These are phyloP conservation scores for Boletus rubroflammeus DNA, from an alignment of 768 basidiomycete species.

Conservation along the genomic window DNA sequence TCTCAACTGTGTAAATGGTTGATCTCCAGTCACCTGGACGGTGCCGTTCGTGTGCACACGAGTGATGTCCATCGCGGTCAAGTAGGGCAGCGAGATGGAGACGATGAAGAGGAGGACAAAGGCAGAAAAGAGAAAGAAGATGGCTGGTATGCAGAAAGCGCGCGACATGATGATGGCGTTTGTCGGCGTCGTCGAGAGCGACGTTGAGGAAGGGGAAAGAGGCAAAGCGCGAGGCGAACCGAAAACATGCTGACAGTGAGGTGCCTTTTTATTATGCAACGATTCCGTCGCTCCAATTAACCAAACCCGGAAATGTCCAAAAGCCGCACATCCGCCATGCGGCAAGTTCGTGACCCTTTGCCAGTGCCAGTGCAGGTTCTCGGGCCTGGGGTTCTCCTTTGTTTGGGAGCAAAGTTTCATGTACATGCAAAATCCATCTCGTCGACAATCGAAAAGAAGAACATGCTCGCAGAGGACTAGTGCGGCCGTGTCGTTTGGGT, in stretches of 20 bases:
- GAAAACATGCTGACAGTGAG: background rate
- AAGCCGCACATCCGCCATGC: background rate
- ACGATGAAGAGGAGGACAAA: conserved; percentile 65
- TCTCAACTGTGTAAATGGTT: conserved; percentile 43
- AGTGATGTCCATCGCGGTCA: conserved; percentile 63
- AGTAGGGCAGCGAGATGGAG: conserved; percentile 67
- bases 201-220: conserved; percentile 7
- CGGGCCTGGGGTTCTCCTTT: background rate
- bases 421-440: too few species aligned
- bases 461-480: too few species aligned
- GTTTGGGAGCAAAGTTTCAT: too few species aligned
- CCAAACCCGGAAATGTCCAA: conserved; percentile 2
- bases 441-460: background rate
- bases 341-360: background rate
- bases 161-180: conserved; percentile 36
- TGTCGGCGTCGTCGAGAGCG: background rate
- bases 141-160: conserved; percentile 58
- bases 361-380: background rate
- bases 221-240: background rate
- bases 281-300: background rate
- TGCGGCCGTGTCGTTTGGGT: background rate
- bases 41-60: conserved; percentile 48
- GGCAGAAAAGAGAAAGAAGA: conserved; percentile 54
- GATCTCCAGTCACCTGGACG: conserved; percentile 19
- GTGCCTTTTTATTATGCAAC: conserved; percentile 19